phyloP scores from a whole-genome alignment of 129 eudicot species.

The Escallonia rubra region DNA sequence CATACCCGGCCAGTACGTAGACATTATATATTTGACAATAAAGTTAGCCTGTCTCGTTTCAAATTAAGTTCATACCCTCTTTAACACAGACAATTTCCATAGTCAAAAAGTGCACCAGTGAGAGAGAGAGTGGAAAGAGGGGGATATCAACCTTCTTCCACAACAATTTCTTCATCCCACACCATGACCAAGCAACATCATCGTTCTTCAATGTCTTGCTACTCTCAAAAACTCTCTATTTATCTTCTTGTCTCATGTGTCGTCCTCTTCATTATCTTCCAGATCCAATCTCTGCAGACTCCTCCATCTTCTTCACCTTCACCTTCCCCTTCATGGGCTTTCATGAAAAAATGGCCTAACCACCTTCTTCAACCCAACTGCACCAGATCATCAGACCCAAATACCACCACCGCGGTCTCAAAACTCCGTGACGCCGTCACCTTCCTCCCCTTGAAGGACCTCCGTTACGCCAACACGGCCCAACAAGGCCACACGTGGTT shows the following conservation, averaged over 20 bases:
- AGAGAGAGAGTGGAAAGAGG: neutral
- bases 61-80: neutral
- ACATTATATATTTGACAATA: too few species aligned
- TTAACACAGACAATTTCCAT: too few species aligned
- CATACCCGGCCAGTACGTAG: too few species aligned
- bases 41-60: neutral
- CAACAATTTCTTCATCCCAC: neutral
- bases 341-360: conserved; percentile 35
- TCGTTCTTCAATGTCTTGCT: conserved; percentile 20
- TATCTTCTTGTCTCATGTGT: conserved; percentile 41
- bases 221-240: conserved; percentile 52
- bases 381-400: conserved; percentile 7
- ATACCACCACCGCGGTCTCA: conserved; percentile 14
- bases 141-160: too few species aligned
- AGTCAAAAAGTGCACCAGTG: too few species aligned
- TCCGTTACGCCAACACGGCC: conserved; percentile 57
- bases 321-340: conserved; percentile 19
- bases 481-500: conserved; percentile 95
- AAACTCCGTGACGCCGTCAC: conserved; percentile 63
- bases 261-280: conserved; percentile 48
- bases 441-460: conserved; percentile 81
- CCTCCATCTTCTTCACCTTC: conserved; percentile 27
- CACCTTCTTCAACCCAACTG: neutral
- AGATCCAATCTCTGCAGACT: conserved; percentile 54
- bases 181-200: conserved; percentile 26